phyloP scores from a whole-genome alignment of 1,139 yeast genomes.

The Debaryomyces fabryi region DNA sequence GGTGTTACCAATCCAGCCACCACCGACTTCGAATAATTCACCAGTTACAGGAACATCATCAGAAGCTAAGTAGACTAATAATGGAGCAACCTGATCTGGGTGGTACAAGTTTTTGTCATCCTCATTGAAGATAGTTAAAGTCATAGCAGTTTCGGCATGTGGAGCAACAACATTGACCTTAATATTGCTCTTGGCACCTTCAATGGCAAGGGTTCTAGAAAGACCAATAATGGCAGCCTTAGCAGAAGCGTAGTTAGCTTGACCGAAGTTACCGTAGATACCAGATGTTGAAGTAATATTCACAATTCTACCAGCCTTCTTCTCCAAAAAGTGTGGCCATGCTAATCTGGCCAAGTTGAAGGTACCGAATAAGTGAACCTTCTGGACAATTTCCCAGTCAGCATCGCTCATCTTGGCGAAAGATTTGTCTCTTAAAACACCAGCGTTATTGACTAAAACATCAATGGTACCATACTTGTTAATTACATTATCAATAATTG shows the following conservation, averaged over 20 bases:
- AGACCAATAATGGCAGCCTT: conserved; percentile 88
- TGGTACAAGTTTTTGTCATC: conserved; percentile 79
- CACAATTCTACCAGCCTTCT: conserved; percentile 79
- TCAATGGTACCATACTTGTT: conserved; percentile 83
- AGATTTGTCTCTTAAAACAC: conserved; percentile 89
- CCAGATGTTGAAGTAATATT: conserved; percentile 96
- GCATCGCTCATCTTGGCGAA: conserved; percentile 81
- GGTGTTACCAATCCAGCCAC: conserved; percentile 94
- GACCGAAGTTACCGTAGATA: conserved; percentile 96
- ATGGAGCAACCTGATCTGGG: conserved; percentile 90
- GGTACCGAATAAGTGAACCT: conserved; percentile 84
- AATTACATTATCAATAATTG: conserved; percentile 78
- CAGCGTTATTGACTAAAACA: conserved; percentile 89
- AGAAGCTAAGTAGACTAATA: conserved; percentile 74
- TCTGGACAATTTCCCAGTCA: conserved; percentile 82
- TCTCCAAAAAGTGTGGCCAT: conserved; percentile 85
- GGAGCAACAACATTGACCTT: conserved; percentile 88
- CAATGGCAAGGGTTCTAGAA: conserved; percentile 83
- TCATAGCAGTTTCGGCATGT: conserved; percentile 98
- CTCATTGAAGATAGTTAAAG: conserved; percentile 79
- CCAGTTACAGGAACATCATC: conserved; percentile 64
- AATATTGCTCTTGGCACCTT: conserved; percentile 81
- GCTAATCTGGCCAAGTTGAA: conserved; percentile 84
- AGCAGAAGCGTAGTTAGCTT: conserved; percentile 93
- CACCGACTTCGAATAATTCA: conserved; percentile 55